Evolutionary conservation across 1,284 basidiomycete genomes (phyloP).

Genomic region (Rhodotorula sp.): DNA sequence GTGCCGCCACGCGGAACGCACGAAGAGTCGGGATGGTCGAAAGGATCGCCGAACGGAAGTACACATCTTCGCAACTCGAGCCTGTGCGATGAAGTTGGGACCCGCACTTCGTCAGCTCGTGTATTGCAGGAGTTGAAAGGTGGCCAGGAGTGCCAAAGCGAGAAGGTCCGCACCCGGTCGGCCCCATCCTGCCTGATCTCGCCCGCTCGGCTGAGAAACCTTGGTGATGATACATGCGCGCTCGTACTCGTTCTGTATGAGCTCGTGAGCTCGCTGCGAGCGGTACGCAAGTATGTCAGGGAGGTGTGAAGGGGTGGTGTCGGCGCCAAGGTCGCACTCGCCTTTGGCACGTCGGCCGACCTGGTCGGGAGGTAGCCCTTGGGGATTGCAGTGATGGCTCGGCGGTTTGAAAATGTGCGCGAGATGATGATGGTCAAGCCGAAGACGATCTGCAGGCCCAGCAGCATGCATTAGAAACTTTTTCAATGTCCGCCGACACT

Average conservation of each 20-base stretch:
- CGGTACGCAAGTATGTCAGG: not conserved
- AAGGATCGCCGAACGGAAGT: conserved; percentile 40
- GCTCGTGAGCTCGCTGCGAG: conserved; percentile 20
- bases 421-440: conserved; percentile 15
- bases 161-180: conserved; percentile 3
- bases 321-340: conserved; percentile 8
- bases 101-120: not conserved
- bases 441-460: conserved; percentile 12
- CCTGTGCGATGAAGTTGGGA: not conserved
- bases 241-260: conserved; percentile 39
- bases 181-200: conserved; percentile 38
- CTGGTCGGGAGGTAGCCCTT: conserved; percentile 41
- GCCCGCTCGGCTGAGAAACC: conserved; percentile 32
- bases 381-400: conserved; percentile 33
- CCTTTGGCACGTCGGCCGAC: conserved; percentile 33
- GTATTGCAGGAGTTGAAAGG: not conserved
- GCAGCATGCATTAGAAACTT: not conserved
- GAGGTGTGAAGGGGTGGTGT: not conserved
- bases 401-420: conserved; percentile 20
- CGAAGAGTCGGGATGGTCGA: conserved; percentile 30
- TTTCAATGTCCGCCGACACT: not conserved
- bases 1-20: not conserved
- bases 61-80: conserved; percentile 25
- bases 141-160: not conserved
- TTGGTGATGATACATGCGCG: conserved; percentile 36